Evolutionary conservation across 768 basidiomycete species (phyloP).

Genomic region (Pisolithus marmoratus): DNA sequence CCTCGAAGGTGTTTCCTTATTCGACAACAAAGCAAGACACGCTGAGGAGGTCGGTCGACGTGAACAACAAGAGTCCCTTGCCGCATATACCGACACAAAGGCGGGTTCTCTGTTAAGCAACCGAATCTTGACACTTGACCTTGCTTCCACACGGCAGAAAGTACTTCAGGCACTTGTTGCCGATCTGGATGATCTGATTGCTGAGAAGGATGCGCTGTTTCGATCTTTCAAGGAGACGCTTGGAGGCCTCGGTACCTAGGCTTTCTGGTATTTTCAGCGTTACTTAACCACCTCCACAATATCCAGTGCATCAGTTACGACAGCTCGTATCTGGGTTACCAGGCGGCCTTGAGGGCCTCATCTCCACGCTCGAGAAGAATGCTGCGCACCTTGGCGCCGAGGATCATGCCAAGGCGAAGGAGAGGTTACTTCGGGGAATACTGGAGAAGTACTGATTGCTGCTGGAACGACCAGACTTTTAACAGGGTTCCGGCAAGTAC

Average conservation of each 20-base stretch:
- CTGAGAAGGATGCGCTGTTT: conserved; percentile 47
- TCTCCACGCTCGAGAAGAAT: conserved; percentile 50
- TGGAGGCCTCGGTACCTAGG: conserved; percentile 41
- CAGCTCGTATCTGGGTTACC: conserved; percentile 42
- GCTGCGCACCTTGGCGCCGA: conserved; percentile 34
- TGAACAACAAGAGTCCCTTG: conserved; percentile 39
- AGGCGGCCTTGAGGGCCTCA: conserved; percentile 44
- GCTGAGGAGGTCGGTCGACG: conserved; percentile 41
- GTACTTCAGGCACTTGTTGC: conserved; percentile 36
- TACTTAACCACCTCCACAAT: conserved; percentile 5
- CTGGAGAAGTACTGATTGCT: conserved; percentile 25
- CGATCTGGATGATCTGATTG: conserved; percentile 45
- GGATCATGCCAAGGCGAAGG: conserved; percentile 29
- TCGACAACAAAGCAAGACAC: conserved; percentile 51
- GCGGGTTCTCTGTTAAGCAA: conserved; percentile 27
- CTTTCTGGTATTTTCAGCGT: not conserved
- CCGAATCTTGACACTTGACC: conserved; percentile 9
- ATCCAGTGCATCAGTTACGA: conserved; percentile 42
- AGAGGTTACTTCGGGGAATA: conserved; percentile 29
- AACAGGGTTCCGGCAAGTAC: not conserved
- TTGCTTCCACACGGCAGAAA: conserved; percentile 27
- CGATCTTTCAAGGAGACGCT: conserved; percentile 38
- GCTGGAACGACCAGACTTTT: not conserved
- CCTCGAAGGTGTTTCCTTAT: conserved; percentile 39
- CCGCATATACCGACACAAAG: conserved; percentile 36